These are phyloP conservation scores for Berberis thunbergii DNA, from an alignment of 164 flowering plant genomes.

Conservation along the genomic window DNA sequence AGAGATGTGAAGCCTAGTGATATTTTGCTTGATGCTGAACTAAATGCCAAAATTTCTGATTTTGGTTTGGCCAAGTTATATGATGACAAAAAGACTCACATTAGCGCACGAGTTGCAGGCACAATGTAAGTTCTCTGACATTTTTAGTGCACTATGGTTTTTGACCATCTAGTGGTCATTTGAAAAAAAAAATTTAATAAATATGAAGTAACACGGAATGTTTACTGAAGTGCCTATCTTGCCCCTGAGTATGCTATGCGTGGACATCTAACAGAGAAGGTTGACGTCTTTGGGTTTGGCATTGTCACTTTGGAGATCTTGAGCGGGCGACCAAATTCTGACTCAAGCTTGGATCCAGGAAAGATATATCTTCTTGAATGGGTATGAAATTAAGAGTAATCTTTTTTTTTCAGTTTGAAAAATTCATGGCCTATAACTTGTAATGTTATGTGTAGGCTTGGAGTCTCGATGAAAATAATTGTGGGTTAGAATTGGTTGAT, in stretches of 20 bases:
- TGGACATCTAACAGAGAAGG: constrained; percentile 27
- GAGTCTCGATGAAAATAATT: constrained; percentile 12
- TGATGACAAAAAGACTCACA: too few relatives aligned
- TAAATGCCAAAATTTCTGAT: too few relatives aligned
- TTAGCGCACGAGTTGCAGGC: too few relatives aligned
- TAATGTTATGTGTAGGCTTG: constrained; percentile 10
- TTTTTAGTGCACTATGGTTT: too few relatives aligned
- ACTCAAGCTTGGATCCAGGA: constrained; percentile 13
- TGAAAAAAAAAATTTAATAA: too few relatives aligned
- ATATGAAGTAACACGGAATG: constrained; percentile 10
- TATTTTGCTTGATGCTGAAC: too few relatives aligned
- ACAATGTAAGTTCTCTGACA: too few relatives aligned
- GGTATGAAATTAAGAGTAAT: constrained; percentile 9
- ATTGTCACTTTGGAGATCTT: constrained; percentile 23
- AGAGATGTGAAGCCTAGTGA: too few relatives aligned
- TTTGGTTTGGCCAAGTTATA: too few relatives aligned
- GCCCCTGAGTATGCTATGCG: constrained; percentile 33
- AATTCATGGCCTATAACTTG: not conserved
- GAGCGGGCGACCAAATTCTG: constrained; percentile 23
- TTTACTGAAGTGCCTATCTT: constrained; percentile 21
- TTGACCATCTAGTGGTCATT: too few relatives aligned
- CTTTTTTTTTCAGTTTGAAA: not conserved
- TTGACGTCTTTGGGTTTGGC: constrained; percentile 27
- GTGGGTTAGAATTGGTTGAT: constrained; percentile 14
- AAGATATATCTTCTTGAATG: constrained; percentile 24